phyloP scores from a whole-genome alignment of 2,329 filamentous ascomycete species.

The Huntiella decipiens region DNA sequence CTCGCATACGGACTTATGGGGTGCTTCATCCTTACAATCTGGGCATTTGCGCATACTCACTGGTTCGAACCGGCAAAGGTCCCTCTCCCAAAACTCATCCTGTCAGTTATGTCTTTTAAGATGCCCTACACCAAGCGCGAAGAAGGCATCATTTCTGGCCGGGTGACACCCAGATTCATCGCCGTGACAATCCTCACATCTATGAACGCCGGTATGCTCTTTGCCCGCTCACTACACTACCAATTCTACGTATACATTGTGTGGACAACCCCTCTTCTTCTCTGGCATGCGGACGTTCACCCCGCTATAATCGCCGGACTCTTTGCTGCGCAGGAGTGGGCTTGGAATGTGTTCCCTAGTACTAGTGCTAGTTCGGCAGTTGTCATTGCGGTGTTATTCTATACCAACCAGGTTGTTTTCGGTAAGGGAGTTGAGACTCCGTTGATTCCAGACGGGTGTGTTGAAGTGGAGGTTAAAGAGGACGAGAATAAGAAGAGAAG shows the following conservation, averaged over 20 bases:
- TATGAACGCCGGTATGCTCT: constrained; percentile 63
- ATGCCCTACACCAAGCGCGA: constrained; percentile 30
- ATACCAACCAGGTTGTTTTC: constrained; percentile 26
- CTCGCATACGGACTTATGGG: constrained; percentile 52
- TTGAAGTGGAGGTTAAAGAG: constrained; percentile 15
- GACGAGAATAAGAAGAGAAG: constrained; percentile 15
- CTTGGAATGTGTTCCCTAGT: constrained; percentile 90
- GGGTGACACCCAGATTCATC: constrained; percentile 52
- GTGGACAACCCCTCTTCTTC: constrained; percentile 72
- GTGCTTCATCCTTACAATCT: constrained; percentile 45
- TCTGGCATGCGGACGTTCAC: constrained; percentile 59
- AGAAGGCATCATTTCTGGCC: constrained; percentile 35
- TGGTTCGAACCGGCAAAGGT: constrained; percentile 56
- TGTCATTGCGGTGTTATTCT: constrained; percentile 52
- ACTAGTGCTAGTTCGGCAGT: constrained; percentile 32
- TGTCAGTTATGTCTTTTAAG: constrained; percentile 22
- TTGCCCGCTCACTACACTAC: constrained; percentile 78
- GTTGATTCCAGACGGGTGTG: constrained; percentile 12
- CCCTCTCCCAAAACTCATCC: constrained; percentile 33
- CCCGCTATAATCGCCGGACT: constrained; percentile 46
- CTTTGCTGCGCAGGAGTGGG: constrained; percentile 72
- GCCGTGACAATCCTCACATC: constrained; percentile 60
- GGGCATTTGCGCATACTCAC: constrained; percentile 42
- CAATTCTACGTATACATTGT: constrained; percentile 88
- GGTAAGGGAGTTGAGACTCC: constrained; percentile 5